These are phyloP conservation scores for Pleomassaria siparia DNA, from an alignment of 2,329 filamentous ascomycete species.

Conservation along the genomic window DNA sequence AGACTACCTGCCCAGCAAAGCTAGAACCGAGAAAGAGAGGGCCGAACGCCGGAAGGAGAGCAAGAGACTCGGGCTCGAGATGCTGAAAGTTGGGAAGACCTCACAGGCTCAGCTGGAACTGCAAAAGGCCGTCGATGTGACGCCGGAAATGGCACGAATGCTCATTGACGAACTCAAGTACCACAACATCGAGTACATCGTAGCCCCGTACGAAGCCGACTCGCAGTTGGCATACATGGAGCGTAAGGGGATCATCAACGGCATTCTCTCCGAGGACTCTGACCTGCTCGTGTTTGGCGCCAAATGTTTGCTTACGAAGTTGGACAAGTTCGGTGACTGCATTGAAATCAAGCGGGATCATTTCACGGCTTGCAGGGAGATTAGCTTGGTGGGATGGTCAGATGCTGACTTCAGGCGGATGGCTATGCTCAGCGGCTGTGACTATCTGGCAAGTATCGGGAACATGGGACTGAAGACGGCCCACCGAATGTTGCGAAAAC, in stretches of 20 bases:
- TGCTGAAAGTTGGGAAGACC: constrained; percentile 78
- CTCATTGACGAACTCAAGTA: constrained; percentile 91
- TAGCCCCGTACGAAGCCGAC: constrained; percentile 96
- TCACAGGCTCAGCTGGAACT: constrained; percentile 81
- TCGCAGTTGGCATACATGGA: constrained; percentile 96
- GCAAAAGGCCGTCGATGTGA: constrained; percentile 94
- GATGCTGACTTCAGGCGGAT: constrained; percentile 90
- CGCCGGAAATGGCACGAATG: constrained; percentile 89
- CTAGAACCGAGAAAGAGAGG: constrained; percentile 77
- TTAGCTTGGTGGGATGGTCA: constrained; percentile 88
- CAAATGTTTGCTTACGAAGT: constrained; percentile 85
- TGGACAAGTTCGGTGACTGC: constrained; percentile 91
- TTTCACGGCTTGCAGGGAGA: constrained; percentile 84
- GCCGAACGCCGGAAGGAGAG: constrained; percentile 75
- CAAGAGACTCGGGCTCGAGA: constrained; percentile 72
- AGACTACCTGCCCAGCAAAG: constrained; percentile 91
- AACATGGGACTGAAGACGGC: constrained; percentile 92
- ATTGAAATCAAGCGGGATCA: constrained; percentile 87
- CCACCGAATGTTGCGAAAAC: constrained; percentile 83
- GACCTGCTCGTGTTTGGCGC: constrained; percentile 95
- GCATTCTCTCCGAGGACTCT: constrained; percentile 94
- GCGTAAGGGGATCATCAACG: constrained; percentile 76
- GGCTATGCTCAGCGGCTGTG: constrained; percentile 95
- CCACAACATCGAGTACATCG: constrained; percentile 78
- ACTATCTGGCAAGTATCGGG: constrained; percentile 85